Percentiles rank a stretch among this genome's conserved stretches.
phyloP scores from a whole-genome alignment of 768 basidiomycete genomes.

The Boletus vinaceobasis region DNA sequence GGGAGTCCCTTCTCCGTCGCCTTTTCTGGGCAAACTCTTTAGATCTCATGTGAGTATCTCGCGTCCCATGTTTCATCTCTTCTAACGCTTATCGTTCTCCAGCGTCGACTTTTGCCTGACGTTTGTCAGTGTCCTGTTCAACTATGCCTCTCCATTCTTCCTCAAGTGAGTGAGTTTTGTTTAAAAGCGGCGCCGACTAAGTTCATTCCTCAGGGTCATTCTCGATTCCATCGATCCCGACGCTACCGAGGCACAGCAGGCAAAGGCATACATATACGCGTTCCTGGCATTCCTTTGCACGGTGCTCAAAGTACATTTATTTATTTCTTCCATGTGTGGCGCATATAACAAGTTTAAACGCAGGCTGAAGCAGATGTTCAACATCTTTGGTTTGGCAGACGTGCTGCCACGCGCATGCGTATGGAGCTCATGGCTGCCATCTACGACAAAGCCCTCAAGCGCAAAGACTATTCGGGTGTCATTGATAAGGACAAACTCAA shows the following conservation, averaged over 20 bases:
- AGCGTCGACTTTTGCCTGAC: conserved; percentile 69
- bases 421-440: conserved; percentile 81
- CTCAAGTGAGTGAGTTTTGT: conserved; percentile 50
- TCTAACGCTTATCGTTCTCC: neutral
- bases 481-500: conserved; percentile 47
- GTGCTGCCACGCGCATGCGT: conserved; percentile 70
- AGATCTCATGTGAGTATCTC: conserved; percentile 37
- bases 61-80: neutral
- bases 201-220: conserved; percentile 42
- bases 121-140: conserved; percentile 64
- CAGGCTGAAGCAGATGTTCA: conserved; percentile 66
- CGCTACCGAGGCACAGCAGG: conserved; percentile 47
- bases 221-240: conserved; percentile 50
- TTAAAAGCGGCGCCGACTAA: neutral
- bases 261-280: conserved; percentile 75
- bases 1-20: conserved; percentile 37
- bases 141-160: conserved; percentile 83
- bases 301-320: conserved; percentile 20
- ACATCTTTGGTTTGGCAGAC: conserved; percentile 77
- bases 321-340: neutral
- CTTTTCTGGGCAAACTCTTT: conserved; percentile 45
- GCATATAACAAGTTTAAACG: neutral
- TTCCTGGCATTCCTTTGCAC: conserved; percentile 67
- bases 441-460: conserved; percentile 83
- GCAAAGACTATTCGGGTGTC: conserved; percentile 81